Base-by-base conservation (phyloP, 2,329 filamentous ascomycete species). In the Colletotrichum sansevieriae region DNA sequence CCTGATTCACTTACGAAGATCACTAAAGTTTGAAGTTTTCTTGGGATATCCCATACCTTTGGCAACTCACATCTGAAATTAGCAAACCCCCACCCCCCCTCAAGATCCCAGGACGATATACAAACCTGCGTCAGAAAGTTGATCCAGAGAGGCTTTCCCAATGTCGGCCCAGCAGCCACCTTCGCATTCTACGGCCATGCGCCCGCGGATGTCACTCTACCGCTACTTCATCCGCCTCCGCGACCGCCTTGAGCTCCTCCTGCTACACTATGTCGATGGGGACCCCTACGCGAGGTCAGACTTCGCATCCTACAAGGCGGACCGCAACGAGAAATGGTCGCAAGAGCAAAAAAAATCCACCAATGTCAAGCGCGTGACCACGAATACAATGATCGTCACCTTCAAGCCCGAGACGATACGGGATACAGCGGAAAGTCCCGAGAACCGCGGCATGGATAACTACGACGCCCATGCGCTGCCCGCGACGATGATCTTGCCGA, bases 211-310 rank as follows among this genome's bases (percentile, higher is more conserved):
- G 46, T 69, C 68, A 4, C 54, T 29, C 18, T 54, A 37, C 35
- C 59, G 68, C 43, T 58, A 35, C 18, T n/a, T 64, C 43, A 8
- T 58, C 12, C 68, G 68, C 10, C 65, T 70, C 29, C 60, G 60
- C 55, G 68, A 70, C 33, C 59, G 59, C 51, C 46, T 68, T 25
- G 65, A 69, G 41, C 43, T 67, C 39, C 15, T 70, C 12, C 64
- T 68, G 25, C 39, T 59, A 15, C 64, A 46, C 43, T 58, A 49
- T 43, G 59, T 69, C 35, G 65, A 70, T 41, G 29, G 47, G 6
- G 55, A 70, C 49, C 52, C 43, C n/a, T 29, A 52, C 9, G 54
- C 56, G 3, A 29, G 33, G 18, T 41, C 35, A 13, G 65, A 29
- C 6, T 70, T 63, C 20, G 22, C 15, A 12, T 8, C 41, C 2